These are phyloP conservation scores for Arthrobotrys iridis DNA, from an alignment of 2,329 filamentous ascomycete species.

Conservation along the genomic window DNA sequence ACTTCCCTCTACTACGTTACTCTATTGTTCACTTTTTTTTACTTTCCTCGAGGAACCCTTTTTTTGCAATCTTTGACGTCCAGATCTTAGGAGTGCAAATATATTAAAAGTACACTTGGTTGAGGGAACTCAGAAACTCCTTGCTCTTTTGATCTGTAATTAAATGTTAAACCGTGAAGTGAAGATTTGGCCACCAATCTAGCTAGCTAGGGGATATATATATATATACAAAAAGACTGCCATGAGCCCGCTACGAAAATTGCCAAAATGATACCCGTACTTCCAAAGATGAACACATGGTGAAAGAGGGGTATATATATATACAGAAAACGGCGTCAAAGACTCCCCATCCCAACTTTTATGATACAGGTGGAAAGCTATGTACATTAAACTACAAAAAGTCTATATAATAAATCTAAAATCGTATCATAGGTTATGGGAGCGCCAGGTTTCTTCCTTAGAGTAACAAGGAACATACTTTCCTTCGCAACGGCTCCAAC, in stretches of 20 bases:
- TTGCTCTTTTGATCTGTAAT: background rate
- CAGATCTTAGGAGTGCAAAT: background rate
- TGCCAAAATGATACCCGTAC: background rate
- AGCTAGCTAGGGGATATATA: background rate
- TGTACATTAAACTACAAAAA: background rate
- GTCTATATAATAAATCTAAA: constrained; percentile 1
- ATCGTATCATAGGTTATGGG: too few relatives aligned
- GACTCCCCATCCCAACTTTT: constrained; percentile 20
- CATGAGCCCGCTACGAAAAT: background rate
- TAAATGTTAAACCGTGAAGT: constrained; percentile 2
- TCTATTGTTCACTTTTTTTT: background rate
- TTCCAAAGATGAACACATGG: background rate
- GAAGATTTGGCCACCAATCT: constrained; percentile 34
- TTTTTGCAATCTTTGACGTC: background rate
- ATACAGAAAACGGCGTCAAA: background rate
- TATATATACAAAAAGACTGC: constrained; percentile 12
- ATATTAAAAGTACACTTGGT: constrained; percentile 23
- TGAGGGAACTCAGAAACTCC: background rate
- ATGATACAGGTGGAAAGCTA: constrained; percentile 39
- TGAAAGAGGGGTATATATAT: background rate
- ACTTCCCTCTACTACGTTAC: background rate
- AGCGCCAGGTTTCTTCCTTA: too few relatives aligned
- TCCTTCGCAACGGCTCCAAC: too few relatives aligned
- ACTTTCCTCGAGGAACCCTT: too few relatives aligned
- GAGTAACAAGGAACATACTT: too few relatives aligned